Evolutionary conservation across 176 grass and related monocot genomes (phyloP), one percentile per base, ranked within the genome.

Genomic region (Bolboschoenus planiculmis): DNA sequence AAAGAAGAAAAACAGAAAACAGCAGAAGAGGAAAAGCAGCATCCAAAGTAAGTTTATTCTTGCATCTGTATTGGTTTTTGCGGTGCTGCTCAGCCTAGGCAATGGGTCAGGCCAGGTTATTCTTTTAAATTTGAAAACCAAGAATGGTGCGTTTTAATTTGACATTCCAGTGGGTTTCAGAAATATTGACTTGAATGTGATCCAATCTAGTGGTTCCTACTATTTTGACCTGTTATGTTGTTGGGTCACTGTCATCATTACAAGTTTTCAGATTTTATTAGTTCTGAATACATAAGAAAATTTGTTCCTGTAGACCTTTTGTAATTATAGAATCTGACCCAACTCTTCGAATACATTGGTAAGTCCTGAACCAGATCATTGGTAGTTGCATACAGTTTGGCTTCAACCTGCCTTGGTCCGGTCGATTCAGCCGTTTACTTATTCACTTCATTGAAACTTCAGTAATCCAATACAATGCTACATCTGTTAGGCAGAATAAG

Each of bases 41-140:
- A 72, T 76, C 42, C 10, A 64, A 91, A 89, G 96, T 98, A 60
- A 71, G 84, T 20, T 79, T 42, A 74, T 85, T 87, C 56, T 91
- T 27, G 43, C 29, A 56, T 67, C 56, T 83, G 43, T 79, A 67
- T 29, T 79, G 42, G 33, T 39, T 30, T 72, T 85, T 46, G 10
- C 57, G 5, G 54, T 87, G 81, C 11, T 58, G 9, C 36, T 48
- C 43, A 47, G 81, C 83, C 31, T 78, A 47, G 80, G 75, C 78
- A 91, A 76, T 85, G 20, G 54, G 78, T 26, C 58, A 91, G 56
- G 64, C 48, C 84, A 68, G 4, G 7, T 44, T 46, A 31, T 81
- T 77, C 40, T 79, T 29, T 74, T 85, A 35, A 79, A 85, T 84
- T 75, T 56, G 54, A 31, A 39, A 14, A 34, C n/a, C 11, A 20